Percentiles rank a stretch among this genome's conserved stretches.
phyloP scores from a whole-genome alignment of 208 protist genomes.

The Tritrichomonas musculus region DNA sequence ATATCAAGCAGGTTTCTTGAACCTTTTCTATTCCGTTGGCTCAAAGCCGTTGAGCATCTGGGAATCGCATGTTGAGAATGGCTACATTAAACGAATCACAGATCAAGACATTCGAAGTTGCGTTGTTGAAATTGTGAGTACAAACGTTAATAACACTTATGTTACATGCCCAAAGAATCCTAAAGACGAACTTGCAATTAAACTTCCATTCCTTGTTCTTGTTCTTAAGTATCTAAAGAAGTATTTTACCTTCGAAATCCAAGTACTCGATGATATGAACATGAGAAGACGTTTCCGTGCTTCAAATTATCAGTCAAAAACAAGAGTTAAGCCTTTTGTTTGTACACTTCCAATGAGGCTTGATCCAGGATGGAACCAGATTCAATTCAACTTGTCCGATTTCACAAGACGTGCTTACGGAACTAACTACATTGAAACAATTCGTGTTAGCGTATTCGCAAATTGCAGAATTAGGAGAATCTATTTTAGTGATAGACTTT shows the following conservation, averaged over 20 bases:
- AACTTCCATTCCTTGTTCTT: slow-evolving; percentile 98
- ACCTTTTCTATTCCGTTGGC: slow-evolving; percentile 95
- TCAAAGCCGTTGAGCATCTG: slow-evolving; percentile 93
- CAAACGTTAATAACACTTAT: slow-evolving; percentile 92
- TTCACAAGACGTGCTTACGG: slow-evolving; percentile 94
- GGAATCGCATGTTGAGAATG: slow-evolving; percentile 87
- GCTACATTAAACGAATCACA: slow-evolving; percentile 95
- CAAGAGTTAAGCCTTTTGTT: slow-evolving; percentile 95
- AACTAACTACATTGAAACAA: slow-evolving; percentile 97
- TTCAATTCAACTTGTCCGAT: slow-evolving; percentile 98
- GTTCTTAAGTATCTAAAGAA: slow-evolving; percentile 97
- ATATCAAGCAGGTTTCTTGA: slow-evolving; percentile 94
- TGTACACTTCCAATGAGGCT: slow-evolving; percentile 99
- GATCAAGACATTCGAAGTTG: slow-evolving; percentile 96
- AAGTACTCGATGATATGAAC: slow-evolving; percentile 97
- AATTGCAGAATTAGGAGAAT: slow-evolving; percentile 93
- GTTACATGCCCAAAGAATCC: slow-evolving; percentile 89
- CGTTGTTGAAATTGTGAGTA: slow-evolving; percentile 95
- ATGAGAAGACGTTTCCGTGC: slow-evolving; percentile 89
- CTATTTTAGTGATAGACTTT: slow-evolving; percentile 96
- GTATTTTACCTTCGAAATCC: slow-evolving; percentile 99
- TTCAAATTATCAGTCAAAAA: slow-evolving; percentile 93
- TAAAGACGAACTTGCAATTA: slow-evolving; percentile 95
- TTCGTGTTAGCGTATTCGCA: slow-evolving; percentile 87
- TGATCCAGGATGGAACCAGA: slow-evolving; percentile 98